Base-by-base conservation (phyloP, 1,284 basidiomycete species). In the Microbotryomycetes sp. region DNA sequence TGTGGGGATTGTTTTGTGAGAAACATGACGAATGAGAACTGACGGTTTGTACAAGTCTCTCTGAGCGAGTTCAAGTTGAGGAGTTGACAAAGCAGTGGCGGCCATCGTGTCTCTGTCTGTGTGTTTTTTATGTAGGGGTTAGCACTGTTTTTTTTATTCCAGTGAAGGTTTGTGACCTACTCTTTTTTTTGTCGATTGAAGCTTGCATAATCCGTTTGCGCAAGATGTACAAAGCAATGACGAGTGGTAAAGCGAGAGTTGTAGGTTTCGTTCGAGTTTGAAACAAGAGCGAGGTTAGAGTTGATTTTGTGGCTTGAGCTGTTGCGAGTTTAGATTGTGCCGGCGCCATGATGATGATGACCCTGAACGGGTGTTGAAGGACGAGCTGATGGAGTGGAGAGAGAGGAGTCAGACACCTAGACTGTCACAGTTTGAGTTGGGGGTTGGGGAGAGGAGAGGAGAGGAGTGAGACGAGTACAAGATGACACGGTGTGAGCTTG, bases 31-130 rank as follows among this genome's bases (percentile, higher is more conserved):
- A 23, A 19, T 2, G 2, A 4, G 28, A 15, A 7, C 62, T 16
- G 16, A 66, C 54, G 68, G 62, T 14, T 58, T 56, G 62, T 62
- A 72, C 32, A 71, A 61, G 31, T 72, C 68, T 6, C 70, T 46
- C 52, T 67, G 65, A 0, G 67, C 69, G 26, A 68, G 56, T 46
- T 71, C 70, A 49, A 70, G 59, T 42, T 68, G 69, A 22, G 70
- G 70, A 9, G 70, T 72, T 45, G 60, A 59, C 6, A 68, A 51
- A n/a, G n/a, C n/a, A n/a, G n/a, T n/a, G n/a, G n/a, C n/a, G n/a
- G n/a, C n/a, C n/a, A n/a, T n/a, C n/a, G n/a, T n/a, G n/a, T n/a
- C n/a, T n/a, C n/a, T n/a, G n/a, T n/a, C n/a, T n/a, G n/a, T n/a
- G n/a, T n/a, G n/a, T n/a, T n/a, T n/a, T n/a, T n/a, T n/a, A n/a